These are phyloP conservation scores for Calonectria multiphialidica DNA, from an alignment of 2,329 filamentous ascomycete species.

Conservation along the genomic window DNA sequence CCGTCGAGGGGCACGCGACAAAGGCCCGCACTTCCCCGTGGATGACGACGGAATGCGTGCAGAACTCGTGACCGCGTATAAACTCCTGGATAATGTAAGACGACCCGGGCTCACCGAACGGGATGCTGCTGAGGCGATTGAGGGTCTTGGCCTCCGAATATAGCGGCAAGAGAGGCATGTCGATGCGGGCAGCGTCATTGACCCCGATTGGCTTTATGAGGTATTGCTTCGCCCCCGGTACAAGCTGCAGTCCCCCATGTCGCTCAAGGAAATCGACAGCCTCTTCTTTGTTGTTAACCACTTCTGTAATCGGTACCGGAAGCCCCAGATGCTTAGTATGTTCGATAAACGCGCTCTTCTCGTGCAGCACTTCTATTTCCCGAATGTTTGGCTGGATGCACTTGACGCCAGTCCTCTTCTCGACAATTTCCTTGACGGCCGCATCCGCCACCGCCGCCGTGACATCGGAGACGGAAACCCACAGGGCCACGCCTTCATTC, in stretches of 20 bases:
- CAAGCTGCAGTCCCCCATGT: slow-evolving; percentile 33
- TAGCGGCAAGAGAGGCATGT: slow-evolving; percentile 76
- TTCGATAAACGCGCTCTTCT: slow-evolving; percentile 75
- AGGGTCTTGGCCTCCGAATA: slow-evolving; percentile 67
- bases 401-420: slow-evolving; percentile 67
- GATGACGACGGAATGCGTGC: slow-evolving; percentile 78
- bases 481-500: slow-evolving; percentile 74
- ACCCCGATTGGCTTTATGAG: slow-evolving; percentile 76
- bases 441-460: slow-evolving; percentile 76
- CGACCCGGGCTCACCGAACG: slow-evolving; percentile 54
- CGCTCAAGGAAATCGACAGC: slow-evolving; percentile 64
- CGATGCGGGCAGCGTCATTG: slow-evolving; percentile 68
- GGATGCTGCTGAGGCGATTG: slow-evolving; percentile 57
- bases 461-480: slow-evolving; percentile 81
- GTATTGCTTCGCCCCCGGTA: slow-evolving; percentile 57
- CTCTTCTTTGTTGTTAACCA: slow-evolving; percentile 65
- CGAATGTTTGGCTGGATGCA: slow-evolving; percentile 73
- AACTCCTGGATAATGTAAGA: slow-evolving; percentile 73
- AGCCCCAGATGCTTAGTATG: slow-evolving; percentile 67
- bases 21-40: slow-evolving; percentile 74
- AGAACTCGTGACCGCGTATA: slow-evolving; percentile 72
- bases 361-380: slow-evolving; percentile 69
- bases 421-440: slow-evolving; percentile 70
- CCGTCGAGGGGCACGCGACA: slow-evolving; percentile 72
- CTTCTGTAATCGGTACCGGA: slow-evolving; percentile 62